Base-by-base conservation (phyloP, 2,329 filamentous ascomycete species). In the Monosporascus sp. region DNA sequence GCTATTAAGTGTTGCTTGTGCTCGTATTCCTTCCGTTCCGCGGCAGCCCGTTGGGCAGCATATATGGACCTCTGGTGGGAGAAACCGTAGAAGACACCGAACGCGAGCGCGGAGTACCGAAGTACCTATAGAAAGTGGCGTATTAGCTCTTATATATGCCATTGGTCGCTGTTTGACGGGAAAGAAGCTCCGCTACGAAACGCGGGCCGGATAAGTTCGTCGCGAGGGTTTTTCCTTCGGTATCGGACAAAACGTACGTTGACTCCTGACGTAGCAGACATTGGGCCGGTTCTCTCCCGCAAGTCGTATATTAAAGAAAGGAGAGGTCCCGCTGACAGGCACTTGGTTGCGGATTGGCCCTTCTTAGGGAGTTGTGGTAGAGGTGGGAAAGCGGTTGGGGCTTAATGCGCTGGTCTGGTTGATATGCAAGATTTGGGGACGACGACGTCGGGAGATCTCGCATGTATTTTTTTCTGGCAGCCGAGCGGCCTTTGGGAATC, bases 41-140 rank as follows among this genome's bases (percentile, higher is more conserved):
- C 83, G 63, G 85, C 79, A 58, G 81, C 75, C 76, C 86, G 88
- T 69, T 91, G 85, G 67, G 82, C 74, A 53, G 88, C 74, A 63
- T 78, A 86, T 74, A 99, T 87, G 58, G 84, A 82, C 69, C 87
- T 81, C 79, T 99, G 94, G 80, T 96, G 93, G 75, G 87, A 89
- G 79, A 96, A 85, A 73, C 94, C 94, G 80, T 99, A 99, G 78
- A 96, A 87, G 71, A 97, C 78, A 72, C 94, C 94, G 68, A 91
- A 80, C 69, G 86, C 89, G 63, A 99, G 89, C 71, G 92, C 92
- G 70, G 91, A 93, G 83, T 93, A 99, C 77, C 94, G 92, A 74
- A 97, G 84, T 74, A 99, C 93, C 94, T 99, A 74, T 50, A 65
- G 14, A 52, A 44, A 55, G 59, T 26, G 27, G 20, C 22, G 37